These are phyloP conservation scores for Diutina neorugosa DNA, from an alignment of 1,139 yeast species.

Conservation along the genomic window DNA sequence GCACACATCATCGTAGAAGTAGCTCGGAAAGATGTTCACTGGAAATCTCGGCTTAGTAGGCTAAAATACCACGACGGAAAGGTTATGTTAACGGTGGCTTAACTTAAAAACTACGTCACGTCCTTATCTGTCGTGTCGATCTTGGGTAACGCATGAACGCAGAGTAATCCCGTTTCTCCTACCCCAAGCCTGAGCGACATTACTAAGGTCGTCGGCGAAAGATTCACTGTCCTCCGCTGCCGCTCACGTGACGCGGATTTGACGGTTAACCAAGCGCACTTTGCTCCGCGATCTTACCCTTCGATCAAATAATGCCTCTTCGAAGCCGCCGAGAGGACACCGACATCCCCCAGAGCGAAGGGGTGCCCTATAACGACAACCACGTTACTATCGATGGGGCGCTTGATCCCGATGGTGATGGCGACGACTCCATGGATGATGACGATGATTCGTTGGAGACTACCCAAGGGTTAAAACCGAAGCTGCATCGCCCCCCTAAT, in stretches of 20 bases:
- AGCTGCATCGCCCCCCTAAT: slow-evolving; percentile 35
- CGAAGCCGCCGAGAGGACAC: neutral
- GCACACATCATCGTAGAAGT: too few species aligned
- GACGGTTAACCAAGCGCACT: neutral
- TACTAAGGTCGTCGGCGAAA: neutral
- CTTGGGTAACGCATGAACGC: too few species aligned
- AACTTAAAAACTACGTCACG: too few species aligned
- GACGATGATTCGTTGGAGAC: neutral
- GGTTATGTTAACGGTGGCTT: too few species aligned
- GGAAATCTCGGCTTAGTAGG: too few species aligned
- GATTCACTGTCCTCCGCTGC: neutral
- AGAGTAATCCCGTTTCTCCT: neutral
- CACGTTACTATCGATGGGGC: neutral
- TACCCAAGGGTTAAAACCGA: neutral
- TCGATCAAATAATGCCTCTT: neutral
- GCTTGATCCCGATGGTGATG: neutral
- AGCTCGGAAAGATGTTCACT: too few species aligned
- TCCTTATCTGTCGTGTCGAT: too few species aligned
- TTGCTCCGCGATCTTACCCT: neutral
- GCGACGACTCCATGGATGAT: neutral
- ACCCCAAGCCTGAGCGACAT: neutral
- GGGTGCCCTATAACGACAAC: neutral
- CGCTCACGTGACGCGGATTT: neutral
- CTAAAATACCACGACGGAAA: too few species aligned
- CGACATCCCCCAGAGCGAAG: neutral